Conservation (phyloP, 306 rosid species). For the Vigna mungo region DNA sequence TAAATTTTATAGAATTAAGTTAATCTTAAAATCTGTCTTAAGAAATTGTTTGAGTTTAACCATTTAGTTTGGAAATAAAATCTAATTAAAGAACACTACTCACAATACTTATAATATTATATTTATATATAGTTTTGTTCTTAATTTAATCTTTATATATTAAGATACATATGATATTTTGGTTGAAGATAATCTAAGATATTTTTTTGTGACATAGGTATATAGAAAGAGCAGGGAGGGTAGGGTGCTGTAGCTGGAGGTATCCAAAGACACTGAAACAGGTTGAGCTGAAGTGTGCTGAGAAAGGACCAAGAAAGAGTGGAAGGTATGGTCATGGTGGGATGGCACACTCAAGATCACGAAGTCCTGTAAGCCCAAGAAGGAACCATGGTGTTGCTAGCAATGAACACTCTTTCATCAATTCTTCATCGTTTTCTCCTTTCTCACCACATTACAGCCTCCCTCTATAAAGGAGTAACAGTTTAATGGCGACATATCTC, state of each 20-base stretch:
- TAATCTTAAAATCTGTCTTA: too few species aligned
- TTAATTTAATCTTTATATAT: too few species aligned
- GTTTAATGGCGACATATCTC: not conserved
- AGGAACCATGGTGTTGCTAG: slow-evolving; percentile 21
- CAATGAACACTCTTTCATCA: slow-evolving; percentile 43
- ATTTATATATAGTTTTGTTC: too few species aligned
- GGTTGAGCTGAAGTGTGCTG: slow-evolving; percentile 43
- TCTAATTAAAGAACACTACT: too few species aligned
- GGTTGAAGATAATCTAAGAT: not conserved
- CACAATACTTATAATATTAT: too few species aligned
- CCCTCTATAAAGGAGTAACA: slow-evolving; percentile 21
- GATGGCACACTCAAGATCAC: slow-evolving; percentile 24
- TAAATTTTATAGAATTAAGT: too few species aligned
- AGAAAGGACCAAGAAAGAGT: slow-evolving; percentile 43
- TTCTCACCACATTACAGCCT: slow-evolving; percentile 40
- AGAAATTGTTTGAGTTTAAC: too few species aligned
- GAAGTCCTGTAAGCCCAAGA: slow-evolving; percentile 25
- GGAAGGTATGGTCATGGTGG: slow-evolving; percentile 32
- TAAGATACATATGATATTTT: not conserved
- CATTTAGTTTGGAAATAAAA: too few species aligned
- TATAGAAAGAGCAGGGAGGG: slow-evolving; percentile 47
- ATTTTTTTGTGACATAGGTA: slow-evolving; percentile 27
- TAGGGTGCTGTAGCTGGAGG: slow-evolving; percentile 47
- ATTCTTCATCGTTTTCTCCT: slow-evolving; percentile 35
- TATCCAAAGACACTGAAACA: slow-evolving; percentile 38